Percentiles rank a stretch among this genome's conserved stretches.
These are phyloP conservation scores for Ilex aquifolium DNA, from an alignment of 257 asterid species.

Conservation along the genomic window DNA sequence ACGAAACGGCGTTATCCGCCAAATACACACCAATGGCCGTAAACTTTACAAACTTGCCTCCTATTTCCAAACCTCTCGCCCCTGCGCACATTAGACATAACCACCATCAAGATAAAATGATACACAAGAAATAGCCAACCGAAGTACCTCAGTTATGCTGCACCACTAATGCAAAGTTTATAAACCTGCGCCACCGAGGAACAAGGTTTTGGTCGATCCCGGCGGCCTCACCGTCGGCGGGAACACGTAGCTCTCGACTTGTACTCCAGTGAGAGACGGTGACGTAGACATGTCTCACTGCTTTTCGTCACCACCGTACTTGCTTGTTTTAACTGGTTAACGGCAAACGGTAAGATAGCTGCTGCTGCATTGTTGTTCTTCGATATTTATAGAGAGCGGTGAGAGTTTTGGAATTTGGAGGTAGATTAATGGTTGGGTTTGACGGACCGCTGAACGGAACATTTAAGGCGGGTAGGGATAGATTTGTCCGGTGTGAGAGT, in stretches of 20 bases:
- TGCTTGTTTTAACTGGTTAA: no score
- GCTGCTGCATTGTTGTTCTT: no score
- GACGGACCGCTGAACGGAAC: no score
- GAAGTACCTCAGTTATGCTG: background rate
- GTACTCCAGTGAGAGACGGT: conserved; percentile 31
- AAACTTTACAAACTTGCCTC: conserved; percentile 61
- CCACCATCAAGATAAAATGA: background rate
- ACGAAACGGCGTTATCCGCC: conserved; percentile 47
- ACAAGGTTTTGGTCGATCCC: conserved; percentile 40
- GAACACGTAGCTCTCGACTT: conserved; percentile 52
- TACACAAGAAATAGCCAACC: background rate
- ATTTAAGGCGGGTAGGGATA: no score
- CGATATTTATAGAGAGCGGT: no score
- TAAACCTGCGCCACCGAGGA: conserved; percentile 91
- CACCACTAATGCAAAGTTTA: background rate
- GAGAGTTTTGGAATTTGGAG: no score
- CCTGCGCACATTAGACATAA: conserved; percentile 44
- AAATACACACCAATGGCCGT: conserved; percentile 83
- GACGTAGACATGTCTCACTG: conserved; percentile 12
- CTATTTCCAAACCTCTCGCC: conserved; percentile 60
- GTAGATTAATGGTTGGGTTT: no score
- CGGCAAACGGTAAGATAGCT: no score
- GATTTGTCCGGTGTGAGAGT: no score
- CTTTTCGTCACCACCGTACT: no score
- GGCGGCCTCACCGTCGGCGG: conserved; percentile 61